Percentiles rank a stretch among this genome's conserved stretches.
Conservation (phyloP, 2,329 filamentous ascomycete genomes). For the Cercospora sojina region DNA sequence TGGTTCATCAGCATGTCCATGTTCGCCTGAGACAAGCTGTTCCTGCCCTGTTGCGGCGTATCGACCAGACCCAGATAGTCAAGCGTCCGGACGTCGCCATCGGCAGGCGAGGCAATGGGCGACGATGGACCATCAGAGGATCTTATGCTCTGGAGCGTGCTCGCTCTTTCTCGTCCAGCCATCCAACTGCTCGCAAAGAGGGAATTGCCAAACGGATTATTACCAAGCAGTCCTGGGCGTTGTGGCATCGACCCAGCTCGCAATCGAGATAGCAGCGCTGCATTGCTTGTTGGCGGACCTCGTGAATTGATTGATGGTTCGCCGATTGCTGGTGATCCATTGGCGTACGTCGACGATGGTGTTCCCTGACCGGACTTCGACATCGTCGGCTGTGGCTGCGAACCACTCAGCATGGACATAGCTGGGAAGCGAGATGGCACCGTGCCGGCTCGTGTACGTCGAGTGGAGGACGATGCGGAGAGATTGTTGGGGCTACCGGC, state of each 20-base stretch:
- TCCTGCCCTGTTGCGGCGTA: slow-evolving; percentile 77
- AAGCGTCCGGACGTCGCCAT: slow-evolving; percentile 87
- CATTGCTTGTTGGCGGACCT: slow-evolving; percentile 58
- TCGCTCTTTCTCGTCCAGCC: slow-evolving; percentile 74
- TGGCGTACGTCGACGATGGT: slow-evolving; percentile 76
- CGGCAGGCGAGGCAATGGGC: slow-evolving; percentile 77
- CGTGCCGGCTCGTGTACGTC: slow-evolving; percentile 86
- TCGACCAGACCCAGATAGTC: slow-evolving; percentile 95
- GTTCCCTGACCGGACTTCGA: slow-evolving; percentile 81
- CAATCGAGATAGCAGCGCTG: slow-evolving; percentile 77
- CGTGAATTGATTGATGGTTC: slow-evolving; percentile 42
- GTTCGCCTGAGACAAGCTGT: slow-evolving; percentile 62
- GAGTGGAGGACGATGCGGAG: slow-evolving; percentile 38
- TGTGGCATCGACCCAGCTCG: slow-evolving; percentile 94
- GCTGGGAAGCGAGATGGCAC: slow-evolving; percentile 93
- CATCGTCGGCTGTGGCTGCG: slow-evolving; percentile 58
- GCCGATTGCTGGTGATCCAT: slow-evolving; percentile 47
- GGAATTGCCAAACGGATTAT: slow-evolving; percentile 77
- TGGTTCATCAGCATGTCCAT: slow-evolving; percentile 52
- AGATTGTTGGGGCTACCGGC: slow-evolving; percentile 28
- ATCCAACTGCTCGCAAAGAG: slow-evolving; percentile 88
- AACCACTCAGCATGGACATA: slow-evolving; percentile 58
- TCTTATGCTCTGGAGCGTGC: slow-evolving; percentile 84
- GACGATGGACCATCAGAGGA: slow-evolving; percentile 86
- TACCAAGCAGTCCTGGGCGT: slow-evolving; percentile 65